Conservation (phyloP, 768 basidiomycete species). For the Naganishia randhawae region DNA sequence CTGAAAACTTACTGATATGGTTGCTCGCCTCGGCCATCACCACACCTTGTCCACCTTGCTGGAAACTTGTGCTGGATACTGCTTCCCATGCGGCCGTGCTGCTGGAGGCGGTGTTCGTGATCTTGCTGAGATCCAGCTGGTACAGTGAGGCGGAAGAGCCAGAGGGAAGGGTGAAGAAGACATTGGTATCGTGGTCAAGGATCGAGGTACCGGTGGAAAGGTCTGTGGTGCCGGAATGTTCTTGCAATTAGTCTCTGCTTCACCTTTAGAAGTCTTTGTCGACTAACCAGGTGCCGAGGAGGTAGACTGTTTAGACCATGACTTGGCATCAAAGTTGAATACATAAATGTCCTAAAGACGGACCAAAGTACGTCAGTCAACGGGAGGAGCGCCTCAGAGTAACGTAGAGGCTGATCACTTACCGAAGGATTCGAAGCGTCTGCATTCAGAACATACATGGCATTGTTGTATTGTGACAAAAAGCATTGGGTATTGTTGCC, state of each 20-base stretch:
- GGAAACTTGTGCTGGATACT: slow-evolving; percentile 60
- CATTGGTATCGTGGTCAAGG: slow-evolving; percentile 91
- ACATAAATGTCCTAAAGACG: slow-evolving; percentile 61
- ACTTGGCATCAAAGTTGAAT: slow-evolving; percentile 60
- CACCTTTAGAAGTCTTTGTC: too few species aligned
- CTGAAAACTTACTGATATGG: slow-evolving; percentile 57
- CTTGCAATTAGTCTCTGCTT: too few species aligned
- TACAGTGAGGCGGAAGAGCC: slow-evolving; percentile 54
- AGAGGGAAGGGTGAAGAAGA: slow-evolving; percentile 62
- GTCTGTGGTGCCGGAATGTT: slow-evolving; percentile 50
- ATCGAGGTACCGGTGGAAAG: slow-evolving; percentile 65
- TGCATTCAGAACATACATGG: slow-evolving; percentile 77
- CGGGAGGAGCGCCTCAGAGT: neutral
- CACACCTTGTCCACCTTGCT: slow-evolving; percentile 48
- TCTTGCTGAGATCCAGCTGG: slow-evolving; percentile 65
- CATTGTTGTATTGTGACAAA: slow-evolving; percentile 66
- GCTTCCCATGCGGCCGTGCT: slow-evolving; percentile 64
- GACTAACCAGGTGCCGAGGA: slow-evolving; percentile 38
- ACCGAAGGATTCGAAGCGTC: slow-evolving; percentile 65
- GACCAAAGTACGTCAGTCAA: neutral
- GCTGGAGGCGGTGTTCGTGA: slow-evolving; percentile 60
- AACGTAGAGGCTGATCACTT: slow-evolving; percentile 25
- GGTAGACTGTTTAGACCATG: slow-evolving; percentile 72
- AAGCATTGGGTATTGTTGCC: slow-evolving; percentile 51
- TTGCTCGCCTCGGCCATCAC: slow-evolving; percentile 80